These are phyloP conservation scores for Creolimax fragrantissima DNA, from an alignment of 78 protist species.

Conservation along the genomic window DNA sequence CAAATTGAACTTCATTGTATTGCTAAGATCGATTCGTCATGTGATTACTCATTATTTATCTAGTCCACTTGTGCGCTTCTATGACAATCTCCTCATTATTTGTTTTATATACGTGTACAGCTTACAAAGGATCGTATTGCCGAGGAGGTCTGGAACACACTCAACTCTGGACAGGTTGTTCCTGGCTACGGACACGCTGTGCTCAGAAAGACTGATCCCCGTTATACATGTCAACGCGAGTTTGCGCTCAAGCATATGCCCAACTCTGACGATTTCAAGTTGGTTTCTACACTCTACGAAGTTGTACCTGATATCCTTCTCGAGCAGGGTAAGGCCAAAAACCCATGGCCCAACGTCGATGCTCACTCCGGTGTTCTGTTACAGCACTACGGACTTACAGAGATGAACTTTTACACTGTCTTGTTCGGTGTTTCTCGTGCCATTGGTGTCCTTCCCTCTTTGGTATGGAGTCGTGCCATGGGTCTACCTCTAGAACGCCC, in stretches of 20 bases:
- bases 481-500: conserved; percentile 93
- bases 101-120: no score
- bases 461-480: conserved; percentile 84
- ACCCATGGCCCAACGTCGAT: conserved; percentile 93
- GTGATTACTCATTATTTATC: no score
- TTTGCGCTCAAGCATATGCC: conserved; percentile 91
- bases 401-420: conserved; percentile 86
- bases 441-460: conserved; percentile 83
- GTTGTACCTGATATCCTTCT: conserved; percentile 80
- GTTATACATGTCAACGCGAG: conserved; percentile 92
- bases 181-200: conserved; percentile 98
- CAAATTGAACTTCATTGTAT: no score
- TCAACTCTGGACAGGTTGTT: conserved; percentile 87
- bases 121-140: conserved; percentile 54
- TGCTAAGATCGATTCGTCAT: no score
- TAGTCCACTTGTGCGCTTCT: no score
- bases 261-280: conserved; percentile 60
- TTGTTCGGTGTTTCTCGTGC: conserved; percentile 91
- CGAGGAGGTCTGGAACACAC: conserved; percentile 77
- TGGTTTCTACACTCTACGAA: conserved; percentile 54
- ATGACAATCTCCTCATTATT: no score
- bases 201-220: conserved; percentile 66
- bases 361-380: conserved; percentile 93
- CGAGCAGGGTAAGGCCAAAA: conserved; percentile 90
- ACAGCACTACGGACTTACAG: conserved; percentile 66